phyloP scores from a whole-genome alignment of 2,329 filamentous ascomycete genomes.

The Lachnellula suecica region DNA sequence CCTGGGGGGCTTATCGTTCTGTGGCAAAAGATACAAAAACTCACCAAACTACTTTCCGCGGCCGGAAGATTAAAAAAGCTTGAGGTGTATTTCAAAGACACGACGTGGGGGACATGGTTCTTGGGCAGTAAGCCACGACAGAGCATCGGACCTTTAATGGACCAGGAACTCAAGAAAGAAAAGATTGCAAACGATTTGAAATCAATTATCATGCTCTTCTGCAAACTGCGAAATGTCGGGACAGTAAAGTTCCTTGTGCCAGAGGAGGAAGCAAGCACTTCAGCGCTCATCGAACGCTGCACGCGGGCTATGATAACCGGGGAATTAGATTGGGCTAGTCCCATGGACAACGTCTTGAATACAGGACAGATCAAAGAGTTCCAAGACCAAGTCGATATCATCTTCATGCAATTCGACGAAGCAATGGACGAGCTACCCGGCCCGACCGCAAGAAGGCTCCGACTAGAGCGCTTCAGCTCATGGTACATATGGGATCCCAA shows the following conservation, averaged over 20 bases:
- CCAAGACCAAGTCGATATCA: not conserved
- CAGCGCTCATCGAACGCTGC: not conserved
- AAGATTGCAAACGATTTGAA: not conserved
- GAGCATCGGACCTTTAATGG: not conserved
- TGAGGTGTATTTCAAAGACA: too few species aligned
- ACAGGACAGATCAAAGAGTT: not conserved
- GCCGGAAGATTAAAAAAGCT: not conserved
- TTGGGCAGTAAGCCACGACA: not conserved
- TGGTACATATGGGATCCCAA: too few species aligned
- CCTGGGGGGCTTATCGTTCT: too few species aligned
- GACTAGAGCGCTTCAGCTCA: not conserved
- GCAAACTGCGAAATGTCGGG: not conserved
- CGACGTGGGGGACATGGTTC: too few species aligned
- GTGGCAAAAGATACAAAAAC: not conserved
- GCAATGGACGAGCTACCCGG: not conserved
- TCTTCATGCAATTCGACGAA: not conserved
- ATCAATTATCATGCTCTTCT: not conserved
- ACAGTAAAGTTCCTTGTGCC: not conserved
- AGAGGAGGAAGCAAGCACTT: not conserved
- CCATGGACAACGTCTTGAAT: not conserved
- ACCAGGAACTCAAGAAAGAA: not conserved
- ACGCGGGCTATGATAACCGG: not conserved
- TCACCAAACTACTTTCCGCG: not conserved
- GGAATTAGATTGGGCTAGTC: too few species aligned
- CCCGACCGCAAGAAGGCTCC: not conserved